These are phyloP conservation scores for Myxozyma lipomycoides DNA, from an alignment of 805 yeast genomes.

Conservation along the genomic window DNA sequence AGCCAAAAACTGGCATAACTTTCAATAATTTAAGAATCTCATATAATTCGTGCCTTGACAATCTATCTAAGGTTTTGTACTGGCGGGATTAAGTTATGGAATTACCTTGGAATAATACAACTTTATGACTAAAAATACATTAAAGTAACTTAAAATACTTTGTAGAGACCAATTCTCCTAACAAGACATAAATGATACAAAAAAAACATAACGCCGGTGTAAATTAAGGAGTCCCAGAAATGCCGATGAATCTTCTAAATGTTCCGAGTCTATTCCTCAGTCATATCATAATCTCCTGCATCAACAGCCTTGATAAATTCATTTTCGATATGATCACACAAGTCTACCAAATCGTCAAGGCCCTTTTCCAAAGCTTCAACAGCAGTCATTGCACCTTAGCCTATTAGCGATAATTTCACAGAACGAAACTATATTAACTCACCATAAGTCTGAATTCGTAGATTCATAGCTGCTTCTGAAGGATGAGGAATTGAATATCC, in stretches of 20 bases:
- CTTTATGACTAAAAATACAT: too few species aligned
- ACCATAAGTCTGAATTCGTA: slow-evolving; percentile 92
- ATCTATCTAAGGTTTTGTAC: too few species aligned
- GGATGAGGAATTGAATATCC: slow-evolving; percentile 99
- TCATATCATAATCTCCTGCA: slow-evolving; percentile 45
- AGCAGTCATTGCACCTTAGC: slow-evolving; percentile 59
- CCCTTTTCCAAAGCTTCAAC: slow-evolving; percentile 92
- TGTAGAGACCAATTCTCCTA: background rate
- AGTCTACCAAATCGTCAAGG: slow-evolving; percentile 71
- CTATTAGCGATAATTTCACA: background rate
- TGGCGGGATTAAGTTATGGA: too few species aligned
- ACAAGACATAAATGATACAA: background rate
- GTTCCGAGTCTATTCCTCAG: slow-evolving; percentile 19
- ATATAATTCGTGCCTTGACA: too few species aligned
- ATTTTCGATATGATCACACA: slow-evolving; percentile 80
- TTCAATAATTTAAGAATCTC: too few species aligned
- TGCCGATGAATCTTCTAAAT: background rate
- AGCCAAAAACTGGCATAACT: too few species aligned
- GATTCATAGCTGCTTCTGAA: slow-evolving; percentile 80
- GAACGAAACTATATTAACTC: slow-evolving; percentile 15
- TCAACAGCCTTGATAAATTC: slow-evolving; percentile 67
- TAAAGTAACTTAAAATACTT: background rate
- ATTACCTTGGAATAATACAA: too few species aligned
- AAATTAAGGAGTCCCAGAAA: background rate
- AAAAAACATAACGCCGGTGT: background rate